Percentiles rank a stretch among this genome's conserved stretches.
phyloP scores from a whole-genome alignment of 306 rosid genomes.

The Vachellia pachyceras region DNA sequence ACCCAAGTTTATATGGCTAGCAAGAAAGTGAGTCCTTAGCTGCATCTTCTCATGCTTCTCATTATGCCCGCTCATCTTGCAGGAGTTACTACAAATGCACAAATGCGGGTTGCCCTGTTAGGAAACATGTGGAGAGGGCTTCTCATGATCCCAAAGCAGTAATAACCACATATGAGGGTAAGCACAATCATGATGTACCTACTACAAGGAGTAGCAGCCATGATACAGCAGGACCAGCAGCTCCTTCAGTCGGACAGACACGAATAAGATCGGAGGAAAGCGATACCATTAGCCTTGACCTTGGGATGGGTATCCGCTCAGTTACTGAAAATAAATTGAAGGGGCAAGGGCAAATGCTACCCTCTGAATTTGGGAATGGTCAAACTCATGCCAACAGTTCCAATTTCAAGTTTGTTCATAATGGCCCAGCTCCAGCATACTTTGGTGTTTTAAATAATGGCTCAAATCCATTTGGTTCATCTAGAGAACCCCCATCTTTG shows the following conservation, averaged over 20 bases:
- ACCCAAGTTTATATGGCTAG: conserved; percentile 15
- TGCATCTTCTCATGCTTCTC: conserved; percentile 33
- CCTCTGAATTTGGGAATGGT: conserved; percentile 52
- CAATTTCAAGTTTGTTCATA: conserved; percentile 64
- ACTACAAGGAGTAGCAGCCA: conserved; percentile 85
- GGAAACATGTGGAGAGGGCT: conserved; percentile 98
- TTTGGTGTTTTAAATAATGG: conserved; percentile 69
- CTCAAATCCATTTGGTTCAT: conserved; percentile 68
- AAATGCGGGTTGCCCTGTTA: conserved; percentile 92
- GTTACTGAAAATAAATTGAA: conserved; percentile 64
- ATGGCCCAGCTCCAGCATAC: conserved; percentile 51
- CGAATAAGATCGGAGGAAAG: conserved; percentile 72
- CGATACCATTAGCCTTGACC: conserved; percentile 90
- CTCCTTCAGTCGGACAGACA: conserved; percentile 49
- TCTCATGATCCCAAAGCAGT: conserved; percentile 99
- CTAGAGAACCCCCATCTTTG: conserved; percentile 71
- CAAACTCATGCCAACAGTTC: conserved; percentile 58
- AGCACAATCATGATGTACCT: conserved; percentile 97
- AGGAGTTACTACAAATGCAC: conserved; percentile 99
- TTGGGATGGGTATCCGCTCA: conserved; percentile 78
- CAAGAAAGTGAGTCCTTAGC: background rate
- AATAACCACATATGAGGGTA: conserved; percentile 95
- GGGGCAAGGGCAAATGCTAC: conserved; percentile 57
- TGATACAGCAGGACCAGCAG: conserved; percentile 66
- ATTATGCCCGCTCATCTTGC: conserved; percentile 34